These are phyloP conservation scores for Penstemon eatonii DNA, from an alignment of 257 asterid genomes.

Conservation along the genomic window DNA sequence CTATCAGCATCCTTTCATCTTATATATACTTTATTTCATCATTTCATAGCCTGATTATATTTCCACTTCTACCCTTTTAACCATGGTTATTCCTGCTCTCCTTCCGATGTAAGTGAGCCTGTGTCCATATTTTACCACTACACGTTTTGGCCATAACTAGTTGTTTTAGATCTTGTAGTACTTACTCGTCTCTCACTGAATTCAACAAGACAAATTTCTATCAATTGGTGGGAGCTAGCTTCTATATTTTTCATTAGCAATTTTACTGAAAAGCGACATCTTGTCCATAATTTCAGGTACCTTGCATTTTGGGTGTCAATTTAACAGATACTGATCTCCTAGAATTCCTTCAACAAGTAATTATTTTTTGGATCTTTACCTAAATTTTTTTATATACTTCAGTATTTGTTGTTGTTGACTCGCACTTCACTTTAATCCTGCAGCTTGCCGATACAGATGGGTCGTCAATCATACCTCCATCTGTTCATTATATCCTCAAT, in stretches of 20 bases:
- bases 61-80: slow-evolving; percentile 3
- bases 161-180: slow-evolving; percentile 3
- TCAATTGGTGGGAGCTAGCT: background rate
- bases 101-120: slow-evolving; percentile 1
- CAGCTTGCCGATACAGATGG: slow-evolving; percentile 96
- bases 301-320: slow-evolving; percentile 78
- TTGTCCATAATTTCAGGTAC: slow-evolving; percentile 58
- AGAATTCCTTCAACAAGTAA: slow-evolving; percentile 92
- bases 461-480: slow-evolving; percentile 84
- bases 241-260: background rate
- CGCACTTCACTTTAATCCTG: slow-evolving; percentile 20
- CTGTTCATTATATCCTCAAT: slow-evolving; percentile 79
- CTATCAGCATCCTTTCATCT: slow-evolving; percentile 6
- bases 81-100: slow-evolving; percentile 8
- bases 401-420: slow-evolving; percentile 20
- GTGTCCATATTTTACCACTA: background rate
- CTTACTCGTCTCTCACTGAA: background rate
- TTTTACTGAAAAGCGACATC: slow-evolving; percentile 24
- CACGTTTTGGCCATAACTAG: background rate
- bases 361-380: slow-evolving; percentile 1
- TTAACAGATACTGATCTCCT: slow-evolving; percentile 77
- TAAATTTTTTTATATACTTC: background rate
- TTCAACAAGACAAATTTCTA: background rate
- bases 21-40: background rate
- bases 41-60: slow-evolving; percentile 6